A percentile compares a stretch with the other conserved stretches of the same genome.
Evolutionary conservation across 2,329 filamentous ascomycete species (phyloP).

Genomic region (Colletotrichum godetiae): DNA sequence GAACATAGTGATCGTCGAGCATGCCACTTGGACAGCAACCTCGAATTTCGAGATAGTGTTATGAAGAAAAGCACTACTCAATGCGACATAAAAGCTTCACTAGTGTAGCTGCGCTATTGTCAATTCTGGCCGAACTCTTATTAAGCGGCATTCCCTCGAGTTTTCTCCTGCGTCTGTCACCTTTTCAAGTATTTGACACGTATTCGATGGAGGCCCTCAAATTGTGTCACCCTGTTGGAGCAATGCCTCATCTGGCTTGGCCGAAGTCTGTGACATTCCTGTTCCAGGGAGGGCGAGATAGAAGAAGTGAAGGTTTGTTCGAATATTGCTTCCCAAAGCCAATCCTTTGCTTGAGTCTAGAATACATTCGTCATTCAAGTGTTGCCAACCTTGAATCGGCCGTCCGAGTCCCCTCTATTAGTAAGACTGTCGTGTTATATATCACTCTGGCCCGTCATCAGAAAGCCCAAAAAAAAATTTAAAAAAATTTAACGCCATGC

Average conservation of each 20-base stretch:
- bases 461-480: constrained; percentile 22
- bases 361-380: constrained; percentile 27
- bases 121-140: neutral
- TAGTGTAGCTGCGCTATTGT: neutral
- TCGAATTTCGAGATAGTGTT: neutral
- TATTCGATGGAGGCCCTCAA: neutral
- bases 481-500: constrained; percentile 31
- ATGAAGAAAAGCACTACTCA: neutral
- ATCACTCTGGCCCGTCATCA: constrained; percentile 19
- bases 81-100: neutral
- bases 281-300: neutral
- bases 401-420: constrained; percentile 31
- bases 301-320: neutral
- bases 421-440: constrained; percentile 19
- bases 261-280: neutral
- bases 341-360: constrained; percentile 11
- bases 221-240: neutral
- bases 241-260: neutral
- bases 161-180: too few relatives aligned
- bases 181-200: neutral
- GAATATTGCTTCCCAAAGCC: neutral
- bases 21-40: neutral
- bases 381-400: constrained; percentile 20
- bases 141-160: neutral
- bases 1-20: neutral